Base-by-base conservation (phyloP, 371 early-diverging fungal genomes). In the Apophysomyces ossiformis region DNA sequence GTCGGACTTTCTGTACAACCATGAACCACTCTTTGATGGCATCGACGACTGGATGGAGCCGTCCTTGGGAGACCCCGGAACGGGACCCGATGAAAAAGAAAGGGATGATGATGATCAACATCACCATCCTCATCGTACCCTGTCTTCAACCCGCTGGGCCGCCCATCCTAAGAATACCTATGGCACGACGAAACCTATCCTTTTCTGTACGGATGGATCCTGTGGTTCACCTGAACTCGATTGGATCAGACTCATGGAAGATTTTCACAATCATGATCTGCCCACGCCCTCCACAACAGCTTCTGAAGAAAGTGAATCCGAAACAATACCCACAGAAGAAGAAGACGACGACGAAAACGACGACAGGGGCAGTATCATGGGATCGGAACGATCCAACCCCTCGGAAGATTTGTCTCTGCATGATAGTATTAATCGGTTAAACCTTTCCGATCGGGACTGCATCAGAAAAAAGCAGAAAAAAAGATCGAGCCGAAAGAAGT, bases 21-120 rank as follows among this genome's bases (percentile, higher is more conserved):
- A 67, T 32, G 76, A 76, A 59, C 76, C 76, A 45, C 66, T 76
- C 9, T 76, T 76, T 72, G 76, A 76, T 65, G 76, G 76, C 47
- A 71, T 76, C 63, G 73, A 65, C 32, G 72, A 71, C 61, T 45
- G 13, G 12, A 45, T 45, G 46, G 46, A 45, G 7, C 46, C 13
- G 46, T 45, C 46, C n/a, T 45, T 45, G 16, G 2, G n/a, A 45
- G 46, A 45, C 12, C 46, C 12, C 46, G 46, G 46, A 45, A 45
- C 46, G 46, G 46, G 46, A n/a, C 46, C 46, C 46, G 46, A 45
- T 18, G 13, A 45, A 26, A 26, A 26, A 26, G 32, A 26, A 26
- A 26, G 32, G 32, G 32, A 26, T 26, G 32, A 26, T 26, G 3
- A 26, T 26, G 32, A 26, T 26, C 32, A 26, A 26, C 32, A 26